phyloP scores from a whole-genome alignment of 192 early-diverging fungal genomes.

The Gryganskiella cystojenkinii region DNA sequence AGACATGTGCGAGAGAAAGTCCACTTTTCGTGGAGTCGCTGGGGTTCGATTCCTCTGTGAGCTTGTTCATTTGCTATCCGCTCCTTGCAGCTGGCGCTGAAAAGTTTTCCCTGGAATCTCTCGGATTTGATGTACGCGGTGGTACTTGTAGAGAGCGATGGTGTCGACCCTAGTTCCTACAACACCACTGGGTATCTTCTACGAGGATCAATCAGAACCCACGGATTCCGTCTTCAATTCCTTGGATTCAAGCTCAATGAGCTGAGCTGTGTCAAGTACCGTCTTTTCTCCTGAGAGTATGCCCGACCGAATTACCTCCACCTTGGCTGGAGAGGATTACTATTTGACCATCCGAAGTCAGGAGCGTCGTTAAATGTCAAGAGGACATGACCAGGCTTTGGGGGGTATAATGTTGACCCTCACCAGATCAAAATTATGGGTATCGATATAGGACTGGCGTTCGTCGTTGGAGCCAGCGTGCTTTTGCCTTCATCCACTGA shows the following conservation, averaged over 20 bases:
- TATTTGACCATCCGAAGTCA: conserved; percentile 14
- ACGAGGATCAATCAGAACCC: conserved; percentile 12
- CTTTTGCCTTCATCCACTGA: conserved; percentile 6
- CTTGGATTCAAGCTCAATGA: conserved; percentile 23
- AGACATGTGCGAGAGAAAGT: conserved; percentile 3
- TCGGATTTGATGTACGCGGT: conserved; percentile 2
- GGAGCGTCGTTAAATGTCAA: conserved; percentile 17
- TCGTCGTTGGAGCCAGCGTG: conserved; percentile 14
- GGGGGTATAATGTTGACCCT: conserved; percentile 5
- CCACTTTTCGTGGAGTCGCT: conserved; percentile 10
- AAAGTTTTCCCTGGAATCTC: conserved; percentile 3
- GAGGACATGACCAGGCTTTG: conserved; percentile 2
- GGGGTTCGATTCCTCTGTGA: conserved; percentile 6
- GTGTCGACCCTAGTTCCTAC: conserved; percentile 1
- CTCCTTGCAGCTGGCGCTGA: conserved; percentile 7
- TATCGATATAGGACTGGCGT: conserved; percentile 15
- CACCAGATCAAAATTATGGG: conserved; percentile 11
- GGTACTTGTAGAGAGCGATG: conserved; percentile 7
- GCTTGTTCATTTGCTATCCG: conserved; percentile 1
- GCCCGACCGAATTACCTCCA: conserved; percentile 2
- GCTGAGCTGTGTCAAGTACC: conserved; percentile 12
- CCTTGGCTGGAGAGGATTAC: conserved; percentile 3
- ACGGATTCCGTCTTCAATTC: conserved; percentile 19
- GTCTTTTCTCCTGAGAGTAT: conserved; percentile 1
- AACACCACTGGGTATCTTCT: conserved; percentile 5